These are phyloP conservation scores for Eucalyptus rudis DNA, from an alignment of 345 rosid genomes.

Conservation along the genomic window DNA sequence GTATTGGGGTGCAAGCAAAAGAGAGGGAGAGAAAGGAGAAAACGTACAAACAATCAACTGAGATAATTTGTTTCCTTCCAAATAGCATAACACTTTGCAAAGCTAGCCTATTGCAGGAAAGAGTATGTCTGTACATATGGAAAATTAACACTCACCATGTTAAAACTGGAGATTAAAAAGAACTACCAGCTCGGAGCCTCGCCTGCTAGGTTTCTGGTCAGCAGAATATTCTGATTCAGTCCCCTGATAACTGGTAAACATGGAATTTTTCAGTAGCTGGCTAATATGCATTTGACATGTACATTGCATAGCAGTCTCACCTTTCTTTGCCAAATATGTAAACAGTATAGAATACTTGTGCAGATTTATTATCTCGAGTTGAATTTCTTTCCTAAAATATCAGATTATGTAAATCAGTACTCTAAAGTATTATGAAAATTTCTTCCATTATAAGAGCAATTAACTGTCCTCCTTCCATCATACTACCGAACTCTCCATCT, in stretches of 20 bases:
- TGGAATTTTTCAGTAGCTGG: background rate
- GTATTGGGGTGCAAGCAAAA: background rate
- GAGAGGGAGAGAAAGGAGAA: background rate
- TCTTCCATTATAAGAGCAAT: background rate
- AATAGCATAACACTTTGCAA: background rate
- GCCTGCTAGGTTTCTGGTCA: background rate
- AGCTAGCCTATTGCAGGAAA: background rate
- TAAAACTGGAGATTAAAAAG: background rate
- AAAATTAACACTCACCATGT: background rate
- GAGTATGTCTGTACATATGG: background rate
- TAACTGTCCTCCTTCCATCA: background rate
- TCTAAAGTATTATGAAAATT: background rate
- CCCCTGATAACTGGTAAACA: background rate
- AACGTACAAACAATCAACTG: background rate
- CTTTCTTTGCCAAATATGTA: background rate
- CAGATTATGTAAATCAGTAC: background rate
- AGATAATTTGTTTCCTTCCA: background rate
- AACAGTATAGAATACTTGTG: background rate
- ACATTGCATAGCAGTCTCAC: background rate
- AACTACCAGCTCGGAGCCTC: background rate
- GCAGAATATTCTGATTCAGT: background rate
- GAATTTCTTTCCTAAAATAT: background rate
- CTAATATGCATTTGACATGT: background rate
- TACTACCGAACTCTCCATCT: background rate
- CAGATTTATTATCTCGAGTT: background rate